These are phyloP conservation scores for Microbotryum violaceum DNA, from an alignment of 1,284 basidiomycete genomes.

Conservation along the genomic window DNA sequence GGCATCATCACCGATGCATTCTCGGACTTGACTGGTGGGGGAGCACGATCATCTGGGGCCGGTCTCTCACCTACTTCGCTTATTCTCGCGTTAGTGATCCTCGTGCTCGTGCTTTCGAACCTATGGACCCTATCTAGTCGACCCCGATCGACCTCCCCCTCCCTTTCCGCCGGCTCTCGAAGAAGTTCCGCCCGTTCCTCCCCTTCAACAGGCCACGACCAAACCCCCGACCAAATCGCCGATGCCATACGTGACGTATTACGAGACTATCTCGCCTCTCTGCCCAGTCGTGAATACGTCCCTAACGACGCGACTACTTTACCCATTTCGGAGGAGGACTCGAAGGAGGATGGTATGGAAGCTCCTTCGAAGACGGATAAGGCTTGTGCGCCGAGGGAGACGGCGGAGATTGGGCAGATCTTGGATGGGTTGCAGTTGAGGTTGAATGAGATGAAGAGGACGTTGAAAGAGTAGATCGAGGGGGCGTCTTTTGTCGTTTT, in stretches of 20 bases:
- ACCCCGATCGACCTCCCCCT: conserved; percentile 1
- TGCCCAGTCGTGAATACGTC: conserved; percentile 4
- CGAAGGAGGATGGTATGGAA: background rate
- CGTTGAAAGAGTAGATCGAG: background rate
- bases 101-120: conserved; percentile 40
- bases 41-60: background rate
- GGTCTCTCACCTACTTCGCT: conserved; percentile 20
- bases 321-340: background rate
- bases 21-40: background rate
- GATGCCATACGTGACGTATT: conserved; percentile 38
- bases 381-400: background rate
- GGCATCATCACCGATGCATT: background rate
- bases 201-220: conserved; percentile 16
- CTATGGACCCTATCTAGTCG: conserved; percentile 36
- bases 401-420: conserved; percentile 9
- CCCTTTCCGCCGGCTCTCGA: conserved; percentile 18
- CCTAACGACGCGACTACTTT: background rate
- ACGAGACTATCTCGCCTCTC: conserved; percentile 35
- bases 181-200: conserved; percentile 12
- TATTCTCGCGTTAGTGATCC: conserved; percentile 35
- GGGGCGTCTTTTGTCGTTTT: no score
- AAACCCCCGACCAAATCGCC: conserved; percentile 36
- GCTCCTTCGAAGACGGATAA: background rate
- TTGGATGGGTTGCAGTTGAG: conserved; percentile 24
- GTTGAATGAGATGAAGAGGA: conserved; percentile 2